Percentiles rank a stretch among this genome's conserved stretches.
phyloP scores from a whole-genome alignment of 1,284 basidiomycete species.

The Melampsora larici-populina region DNA sequence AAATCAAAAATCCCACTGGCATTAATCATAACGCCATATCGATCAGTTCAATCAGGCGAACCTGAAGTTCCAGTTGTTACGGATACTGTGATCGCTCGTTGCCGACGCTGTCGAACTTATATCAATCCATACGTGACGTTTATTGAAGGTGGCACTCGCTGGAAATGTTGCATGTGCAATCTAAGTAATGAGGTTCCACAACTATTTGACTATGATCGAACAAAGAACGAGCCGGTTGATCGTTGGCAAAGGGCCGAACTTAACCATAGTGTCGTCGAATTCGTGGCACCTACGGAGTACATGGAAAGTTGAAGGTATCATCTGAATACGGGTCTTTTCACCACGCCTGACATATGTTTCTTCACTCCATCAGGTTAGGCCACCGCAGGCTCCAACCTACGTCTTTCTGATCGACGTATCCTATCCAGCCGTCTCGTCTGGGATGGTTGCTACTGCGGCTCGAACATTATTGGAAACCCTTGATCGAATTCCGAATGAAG shows the following conservation, averaged over 20 bases:
- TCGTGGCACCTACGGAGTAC: constrained; percentile 96
- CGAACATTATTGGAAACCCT: constrained; percentile 91
- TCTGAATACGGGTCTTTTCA: not conserved
- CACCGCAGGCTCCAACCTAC: constrained; percentile 95
- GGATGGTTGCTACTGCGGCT: constrained; percentile 97
- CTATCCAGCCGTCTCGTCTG: constrained; percentile 82
- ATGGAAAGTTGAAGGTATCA: constrained; percentile 63
- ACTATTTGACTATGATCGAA: constrained; percentile 96
- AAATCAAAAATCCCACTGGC: constrained; percentile 93
- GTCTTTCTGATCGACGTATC: constrained; percentile 96
- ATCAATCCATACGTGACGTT: constrained; percentile 99
- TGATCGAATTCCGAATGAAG: constrained; percentile 91
- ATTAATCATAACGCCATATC: constrained; percentile 86
- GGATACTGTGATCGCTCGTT: constrained; percentile 94
- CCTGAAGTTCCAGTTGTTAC: constrained; percentile 73
- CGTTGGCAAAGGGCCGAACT: constrained; percentile 90
- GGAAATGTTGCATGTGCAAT: constrained; percentile 99
- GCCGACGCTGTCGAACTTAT: constrained; percentile 93
- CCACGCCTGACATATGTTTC: not conserved
- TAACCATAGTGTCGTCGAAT: constrained; percentile 90
- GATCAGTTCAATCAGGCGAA: constrained; percentile 65
- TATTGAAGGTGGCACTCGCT: constrained; percentile 95
- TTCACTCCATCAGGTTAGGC: constrained; percentile 61
- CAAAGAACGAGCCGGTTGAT: constrained; percentile 88
- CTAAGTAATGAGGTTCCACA: constrained; percentile 98